Conservation (phyloP, 495 filamentous ascomycete species). For the Penicillium chermesinum region DNA sequence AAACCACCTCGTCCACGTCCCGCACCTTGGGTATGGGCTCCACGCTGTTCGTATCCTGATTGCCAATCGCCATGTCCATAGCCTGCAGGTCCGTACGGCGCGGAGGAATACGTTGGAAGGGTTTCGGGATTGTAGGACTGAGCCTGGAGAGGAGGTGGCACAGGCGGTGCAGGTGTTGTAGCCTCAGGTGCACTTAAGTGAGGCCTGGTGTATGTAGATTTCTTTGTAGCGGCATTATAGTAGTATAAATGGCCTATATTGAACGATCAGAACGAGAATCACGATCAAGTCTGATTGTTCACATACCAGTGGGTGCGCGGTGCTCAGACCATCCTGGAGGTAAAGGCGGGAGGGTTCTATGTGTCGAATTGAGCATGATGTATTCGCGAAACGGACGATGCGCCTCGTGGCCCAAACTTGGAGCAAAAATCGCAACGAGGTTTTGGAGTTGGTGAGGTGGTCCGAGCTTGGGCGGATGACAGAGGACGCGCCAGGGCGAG, state of each 20-base stretch:
- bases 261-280: conserved; percentile 11
- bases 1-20: conserved; percentile 33
- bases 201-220: conserved; percentile 82
- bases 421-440: conserved; percentile 20
- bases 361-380: conserved; percentile 41
- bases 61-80: conserved; percentile 15
- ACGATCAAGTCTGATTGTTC: conserved; percentile 6
- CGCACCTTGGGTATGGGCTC: too few relatives aligned
- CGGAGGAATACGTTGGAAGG: conserved; percentile 39
- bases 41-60: conserved; percentile 16
- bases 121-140: conserved; percentile 31
- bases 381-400: not conserved
- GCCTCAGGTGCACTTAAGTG: conserved; percentile 4
- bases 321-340: conserved; percentile 88
- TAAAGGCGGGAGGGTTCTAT: conserved; percentile 50
- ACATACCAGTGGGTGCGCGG: conserved; percentile 74
- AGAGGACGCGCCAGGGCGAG: conserved; percentile 44
- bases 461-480: conserved; percentile 44
- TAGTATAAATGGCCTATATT: conserved; percentile 74
- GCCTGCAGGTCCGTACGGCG: conserved; percentile 34
- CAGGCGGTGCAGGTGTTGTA: not conserved
- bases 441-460: conserved; percentile 35
- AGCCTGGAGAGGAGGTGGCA: conserved; percentile 24
- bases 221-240: conserved; percentile 78
- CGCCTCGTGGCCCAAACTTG: conserved; percentile 6